Evolutionary conservation across 2,329 filamentous ascomycete genomes (phyloP).

Genomic region (Periconia digitata): DNA sequence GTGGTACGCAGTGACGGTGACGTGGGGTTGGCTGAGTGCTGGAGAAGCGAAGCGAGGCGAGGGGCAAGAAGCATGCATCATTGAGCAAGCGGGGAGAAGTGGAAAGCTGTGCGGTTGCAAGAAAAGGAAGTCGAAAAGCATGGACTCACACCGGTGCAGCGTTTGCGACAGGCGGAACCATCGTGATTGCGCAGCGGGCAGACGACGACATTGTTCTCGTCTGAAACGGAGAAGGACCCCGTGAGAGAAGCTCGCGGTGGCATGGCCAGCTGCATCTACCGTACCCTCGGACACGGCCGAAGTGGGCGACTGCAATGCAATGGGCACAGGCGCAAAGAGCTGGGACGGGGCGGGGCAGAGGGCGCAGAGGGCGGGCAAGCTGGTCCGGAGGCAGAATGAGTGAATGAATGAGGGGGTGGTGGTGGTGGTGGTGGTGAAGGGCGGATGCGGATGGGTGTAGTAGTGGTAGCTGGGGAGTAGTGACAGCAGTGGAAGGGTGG

Average conservation of each 20-base stretch:
- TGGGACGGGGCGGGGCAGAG: conserved; percentile 13
- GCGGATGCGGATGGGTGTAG: too few relatives aligned
- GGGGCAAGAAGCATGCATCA: conserved; percentile 2
- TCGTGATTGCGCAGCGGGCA: conserved; percentile 96
- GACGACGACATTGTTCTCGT: conserved; percentile 93
- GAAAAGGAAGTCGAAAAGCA: conserved; percentile 1
- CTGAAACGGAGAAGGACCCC: conserved; percentile 87
- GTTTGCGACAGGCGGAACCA: conserved; percentile 93
- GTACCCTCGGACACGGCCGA: conserved; percentile 4
- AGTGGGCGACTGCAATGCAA: conserved; percentile 5
- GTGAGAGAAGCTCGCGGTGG: conserved; percentile 85
- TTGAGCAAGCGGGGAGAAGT: background rate
- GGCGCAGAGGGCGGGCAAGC: conserved; percentile 13
- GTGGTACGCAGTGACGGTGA: conserved; percentile 11
- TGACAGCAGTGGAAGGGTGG: too few relatives aligned
- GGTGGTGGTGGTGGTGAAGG: background rate
- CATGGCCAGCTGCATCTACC: conserved; percentile 64
- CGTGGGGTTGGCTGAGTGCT: conserved; percentile 16
- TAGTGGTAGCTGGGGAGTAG: too few relatives aligned
- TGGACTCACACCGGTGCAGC: conserved; percentile 92
- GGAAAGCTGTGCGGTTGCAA: background rate
- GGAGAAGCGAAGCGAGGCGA: conserved; percentile 1
- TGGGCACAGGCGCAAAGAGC: conserved; percentile 3
- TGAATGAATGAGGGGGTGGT: background rate
- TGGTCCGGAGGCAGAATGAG: conserved; percentile 10